Conservation (phyloP, 2,329 filamentous ascomycete species). For the Botrytis squamosa region DNA sequence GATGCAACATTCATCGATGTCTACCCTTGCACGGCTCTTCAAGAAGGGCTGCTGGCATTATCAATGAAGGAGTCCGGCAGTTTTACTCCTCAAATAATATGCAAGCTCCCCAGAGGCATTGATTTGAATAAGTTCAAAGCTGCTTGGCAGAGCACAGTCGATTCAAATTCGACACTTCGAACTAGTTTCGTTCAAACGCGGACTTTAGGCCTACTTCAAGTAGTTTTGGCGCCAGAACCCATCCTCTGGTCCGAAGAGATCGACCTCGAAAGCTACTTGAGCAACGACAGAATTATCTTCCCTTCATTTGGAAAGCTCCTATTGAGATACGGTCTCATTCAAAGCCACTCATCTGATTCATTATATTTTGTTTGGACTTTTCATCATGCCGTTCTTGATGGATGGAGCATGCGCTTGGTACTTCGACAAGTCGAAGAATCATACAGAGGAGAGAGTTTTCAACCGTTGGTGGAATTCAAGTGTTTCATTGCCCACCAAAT, state of each 20-base stretch:
- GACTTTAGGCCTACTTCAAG: constrained; percentile 22
- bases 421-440: constrained; percentile 31
- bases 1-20: constrained; percentile 33
- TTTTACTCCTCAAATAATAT: constrained; percentile 39
- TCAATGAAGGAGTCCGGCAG: constrained; percentile 36
- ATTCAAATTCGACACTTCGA: constrained; percentile 38
- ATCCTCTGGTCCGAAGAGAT: constrained; percentile 10
- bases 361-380: constrained; percentile 51
- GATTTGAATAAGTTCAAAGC: constrained; percentile 28
- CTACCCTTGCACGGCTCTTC: constrained; percentile 41
- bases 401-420: constrained; percentile 46
- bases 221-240: constrained; percentile 21
- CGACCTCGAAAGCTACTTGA: constrained; percentile 5
- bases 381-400: constrained; percentile 57
- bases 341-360: constrained; percentile 19
- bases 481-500: constrained; percentile 7
- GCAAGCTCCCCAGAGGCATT: constrained; percentile 27
- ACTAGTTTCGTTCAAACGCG: constrained; percentile 34
- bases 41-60: constrained; percentile 42
- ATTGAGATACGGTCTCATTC: constrained; percentile 18
- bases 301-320: constrained; percentile 24
- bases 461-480: not conserved
- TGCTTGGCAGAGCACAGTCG: constrained; percentile 35
- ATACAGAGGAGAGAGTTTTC: not conserved
- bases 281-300: not conserved